Conservation (phyloP, 2,329 filamentous ascomycete genomes). For the Chaetothyriales sp. region DNA sequence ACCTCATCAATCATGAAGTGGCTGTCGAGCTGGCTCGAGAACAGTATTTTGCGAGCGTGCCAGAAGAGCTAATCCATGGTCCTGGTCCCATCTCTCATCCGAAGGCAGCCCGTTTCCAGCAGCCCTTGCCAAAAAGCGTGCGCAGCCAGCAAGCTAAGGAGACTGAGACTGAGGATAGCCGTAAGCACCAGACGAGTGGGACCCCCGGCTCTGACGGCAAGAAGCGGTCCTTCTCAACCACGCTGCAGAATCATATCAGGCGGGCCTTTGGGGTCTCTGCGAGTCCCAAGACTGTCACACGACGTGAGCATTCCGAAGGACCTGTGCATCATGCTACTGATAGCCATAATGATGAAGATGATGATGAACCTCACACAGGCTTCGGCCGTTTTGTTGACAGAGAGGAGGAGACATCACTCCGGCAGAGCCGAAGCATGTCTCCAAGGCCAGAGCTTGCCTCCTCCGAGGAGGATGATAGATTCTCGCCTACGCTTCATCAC, state of each 20-base stretch:
- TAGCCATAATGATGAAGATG: conserved; percentile 6
- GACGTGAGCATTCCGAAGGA: conserved; percentile 17
- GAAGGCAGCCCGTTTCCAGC: conserved; percentile 5
- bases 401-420: conserved; percentile 1
- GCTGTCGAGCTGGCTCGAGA: conserved; percentile 28
- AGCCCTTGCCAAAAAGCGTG: conserved; percentile 13
- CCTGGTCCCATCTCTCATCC: background rate
- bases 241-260: conserved; percentile 28
- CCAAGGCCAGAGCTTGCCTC: conserved; percentile 3
- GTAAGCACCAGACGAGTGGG: conserved; percentile 8
- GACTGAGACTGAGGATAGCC: conserved; percentile 20
- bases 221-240: conserved; percentile 26
- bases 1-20: conserved; percentile 20
- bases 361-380: conserved; percentile 7
- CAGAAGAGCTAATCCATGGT: conserved; percentile 15
- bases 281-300: conserved; percentile 11
- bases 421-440: conserved; percentile 4
- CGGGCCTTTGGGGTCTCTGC: conserved; percentile 26
- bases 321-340: conserved; percentile 16
- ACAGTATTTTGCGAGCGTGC: conserved; percentile 20
- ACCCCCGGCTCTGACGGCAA: conserved; percentile 1
- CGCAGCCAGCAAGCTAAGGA: conserved; percentile 21
- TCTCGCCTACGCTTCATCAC: conserved; percentile 7
- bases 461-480: conserved; percentile 7
- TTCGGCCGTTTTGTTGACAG: conserved; percentile 8